phyloP scores from a whole-genome alignment of 1,284 basidiomycete genomes.

The Paramarasmius palmivorus region DNA sequence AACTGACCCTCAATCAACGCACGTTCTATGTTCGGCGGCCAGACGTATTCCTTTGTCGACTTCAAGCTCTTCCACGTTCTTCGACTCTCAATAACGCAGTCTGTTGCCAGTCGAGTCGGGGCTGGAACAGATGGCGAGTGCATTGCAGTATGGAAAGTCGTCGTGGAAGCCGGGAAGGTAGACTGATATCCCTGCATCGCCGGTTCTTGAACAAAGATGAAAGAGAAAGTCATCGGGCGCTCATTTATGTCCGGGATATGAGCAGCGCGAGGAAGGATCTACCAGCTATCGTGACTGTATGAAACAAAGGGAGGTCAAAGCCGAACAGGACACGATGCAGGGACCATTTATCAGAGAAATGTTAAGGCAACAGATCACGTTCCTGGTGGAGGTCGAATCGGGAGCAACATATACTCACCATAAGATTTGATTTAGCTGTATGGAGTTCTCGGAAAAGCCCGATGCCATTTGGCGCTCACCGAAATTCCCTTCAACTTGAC shows the following conservation, averaged over 20 bases:
- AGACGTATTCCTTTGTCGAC: conserved; percentile 51
- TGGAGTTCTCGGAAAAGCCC: neutral
- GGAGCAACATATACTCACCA: neutral
- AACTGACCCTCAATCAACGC: conserved; percentile 52
- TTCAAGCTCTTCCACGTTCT: conserved; percentile 59
- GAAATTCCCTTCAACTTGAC: neutral
- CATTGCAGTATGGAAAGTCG: neutral
- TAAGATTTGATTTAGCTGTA: neutral
- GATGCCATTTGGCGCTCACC: no score
- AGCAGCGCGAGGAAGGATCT: no score
- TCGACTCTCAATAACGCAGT: conserved; percentile 48
- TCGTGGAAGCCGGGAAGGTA: no score
- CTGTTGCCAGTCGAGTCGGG: neutral
- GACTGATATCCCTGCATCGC: neutral
- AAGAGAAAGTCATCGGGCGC: neutral
- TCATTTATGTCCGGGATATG: no score
- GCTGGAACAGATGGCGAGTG: neutral
- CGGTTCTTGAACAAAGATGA: neutral
- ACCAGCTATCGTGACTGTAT: no score
- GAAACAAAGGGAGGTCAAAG: no score
- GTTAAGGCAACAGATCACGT: neutral
- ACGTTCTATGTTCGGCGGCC: conserved; percentile 54
- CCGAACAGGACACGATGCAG: no score
- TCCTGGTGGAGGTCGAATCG: neutral
- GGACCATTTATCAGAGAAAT: neutral